Base-by-base conservation (phyloP, 257 asterid genomes). In the Rubia yunnanensis region DNA sequence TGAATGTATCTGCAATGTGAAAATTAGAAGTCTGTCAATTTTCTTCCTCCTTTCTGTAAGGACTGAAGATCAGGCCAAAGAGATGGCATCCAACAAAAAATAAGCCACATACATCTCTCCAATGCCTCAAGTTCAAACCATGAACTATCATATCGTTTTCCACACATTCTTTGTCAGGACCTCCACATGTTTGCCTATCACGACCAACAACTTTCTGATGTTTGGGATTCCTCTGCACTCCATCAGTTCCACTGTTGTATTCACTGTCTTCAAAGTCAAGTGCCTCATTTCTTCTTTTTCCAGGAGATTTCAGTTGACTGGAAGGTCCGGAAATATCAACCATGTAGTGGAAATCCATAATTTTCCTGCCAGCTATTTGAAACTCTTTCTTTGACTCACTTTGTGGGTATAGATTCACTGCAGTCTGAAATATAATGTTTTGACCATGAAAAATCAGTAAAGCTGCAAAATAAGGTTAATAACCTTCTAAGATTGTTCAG, bases 21-120 rank as follows among this genome's bases (percentile, higher is more conserved):
- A 78, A 77, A 56, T 74, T 63, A 77, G 66, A 54, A 22, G 77
- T 73, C 64, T 69, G 76, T 71, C 48, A 60, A 20, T 32, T 60
- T 32, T 6, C 41, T 17, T 30, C 22, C 15, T 31, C 10, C 41
- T 28, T 60, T 60, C 3, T 60, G 14, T 26, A 44, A 44, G 41
- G 14, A 27, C 49, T n/a, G 7, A 26, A 52, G 27, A n/a, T 3
- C 57, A 44, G 23, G 41, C 53, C 5, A 41, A 63, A 27, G 11
- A 44, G 44, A 63, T 48, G 60, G 60, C 55, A 71, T 53, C 41
- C 63, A 71, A 73, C 66, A 75, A 67, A 36, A 70, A 60, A 49
- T 62, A 72, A 73, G 70, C 67, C 64, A 65, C 88, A 67, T 86
- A 91, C 98, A 65, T 83, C 87, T 70, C 78, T 70, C 89, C 88